Percentiles rank a stretch among this genome's conserved stretches.
Evolutionary conservation across 1,284 basidiomycete species (phyloP).

Genomic region (Apiotrichum montevideense): DNA sequence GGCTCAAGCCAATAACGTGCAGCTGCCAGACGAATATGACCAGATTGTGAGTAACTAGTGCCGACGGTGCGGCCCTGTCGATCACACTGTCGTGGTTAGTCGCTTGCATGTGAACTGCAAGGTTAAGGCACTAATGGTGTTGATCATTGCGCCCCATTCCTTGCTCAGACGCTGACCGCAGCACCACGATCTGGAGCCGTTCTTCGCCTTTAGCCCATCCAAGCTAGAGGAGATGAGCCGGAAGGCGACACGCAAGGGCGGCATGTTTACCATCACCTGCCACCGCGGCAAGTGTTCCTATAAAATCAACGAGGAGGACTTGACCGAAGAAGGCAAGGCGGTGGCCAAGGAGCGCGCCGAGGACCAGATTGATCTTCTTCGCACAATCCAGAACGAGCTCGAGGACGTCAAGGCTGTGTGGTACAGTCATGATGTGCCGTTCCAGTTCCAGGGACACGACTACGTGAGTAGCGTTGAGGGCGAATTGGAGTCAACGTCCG

Average conservation of each 20-base stretch:
- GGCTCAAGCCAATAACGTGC: constrained; percentile 29
- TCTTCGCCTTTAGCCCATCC: constrained; percentile 32
- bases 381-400: constrained; percentile 26
- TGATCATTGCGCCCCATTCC: too few relatives aligned
- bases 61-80: too few relatives aligned
- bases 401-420: constrained; percentile 36
- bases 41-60: constrained; percentile 34
- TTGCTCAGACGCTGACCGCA: constrained; percentile 6
- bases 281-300: constrained; percentile 22
- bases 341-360: constrained; percentile 29
- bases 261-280: constrained; percentile 42
- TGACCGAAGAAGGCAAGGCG: constrained; percentile 27
- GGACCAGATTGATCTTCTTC: constrained; percentile 33
- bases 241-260: constrained; percentile 22
- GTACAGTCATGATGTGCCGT: constrained; percentile 42
- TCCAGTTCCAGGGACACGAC: constrained; percentile 44
- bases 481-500: too few relatives aligned
- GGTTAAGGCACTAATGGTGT: too few relatives aligned
- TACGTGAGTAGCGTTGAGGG: constrained; percentile 27
- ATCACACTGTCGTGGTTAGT: too few relatives aligned
- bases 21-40: constrained; percentile 45
- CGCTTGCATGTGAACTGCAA: too few relatives aligned
- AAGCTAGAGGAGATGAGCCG: constrained; percentile 20
- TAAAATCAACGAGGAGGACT: constrained; percentile 22
- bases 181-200: constrained; percentile 43